These are phyloP conservation scores for Tirmania nivea DNA, from an alignment of 495 filamentous ascomycete species.

Conservation along the genomic window DNA sequence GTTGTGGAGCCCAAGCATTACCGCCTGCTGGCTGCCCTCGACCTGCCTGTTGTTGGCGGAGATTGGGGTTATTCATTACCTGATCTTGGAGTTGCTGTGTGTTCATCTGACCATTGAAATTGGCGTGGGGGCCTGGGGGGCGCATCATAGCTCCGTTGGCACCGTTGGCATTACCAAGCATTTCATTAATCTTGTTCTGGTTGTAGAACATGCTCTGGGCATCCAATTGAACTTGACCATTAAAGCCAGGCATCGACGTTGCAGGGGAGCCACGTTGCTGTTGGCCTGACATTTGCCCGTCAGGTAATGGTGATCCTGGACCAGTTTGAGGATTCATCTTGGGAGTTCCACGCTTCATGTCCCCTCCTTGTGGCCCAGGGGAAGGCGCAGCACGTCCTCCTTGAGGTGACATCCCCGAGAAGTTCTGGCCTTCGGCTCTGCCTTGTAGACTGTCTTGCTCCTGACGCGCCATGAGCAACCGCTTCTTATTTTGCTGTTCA, in stretches of 20 bases:
- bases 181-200: constrained; percentile 31
- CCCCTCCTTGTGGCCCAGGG: constrained; percentile 58
- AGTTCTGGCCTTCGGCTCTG: constrained; percentile 25
- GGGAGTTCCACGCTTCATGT: constrained; percentile 76
- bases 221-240: constrained; percentile 46
- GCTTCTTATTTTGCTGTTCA: constrained; percentile 96
- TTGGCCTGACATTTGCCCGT: constrained; percentile 34
- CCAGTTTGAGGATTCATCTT: constrained; percentile 52
- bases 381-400: constrained; percentile 57
- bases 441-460: constrained; percentile 67
- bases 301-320: constrained; percentile 66
- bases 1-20: constrained; percentile 9
- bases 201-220: constrained; percentile 40
- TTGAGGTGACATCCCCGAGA: constrained; percentile 59
- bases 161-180: constrained; percentile 34
- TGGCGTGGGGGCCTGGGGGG: constrained; percentile 70
- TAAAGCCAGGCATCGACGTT: constrained; percentile 31
- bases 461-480: constrained; percentile 88
- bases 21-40: constrained; percentile 16
- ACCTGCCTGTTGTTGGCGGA: constrained; percentile 23
- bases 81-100: constrained; percentile 26
- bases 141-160: constrained; percentile 36
- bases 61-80: constrained; percentile 15
- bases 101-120: constrained; percentile 45
- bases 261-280: constrained; percentile 68